Percentiles rank a stretch among this genome's conserved stretches.
Evolutionary conservation across 1,284 basidiomycete species (phyloP).

Genomic region (Pyrrhoderma noxium): DNA sequence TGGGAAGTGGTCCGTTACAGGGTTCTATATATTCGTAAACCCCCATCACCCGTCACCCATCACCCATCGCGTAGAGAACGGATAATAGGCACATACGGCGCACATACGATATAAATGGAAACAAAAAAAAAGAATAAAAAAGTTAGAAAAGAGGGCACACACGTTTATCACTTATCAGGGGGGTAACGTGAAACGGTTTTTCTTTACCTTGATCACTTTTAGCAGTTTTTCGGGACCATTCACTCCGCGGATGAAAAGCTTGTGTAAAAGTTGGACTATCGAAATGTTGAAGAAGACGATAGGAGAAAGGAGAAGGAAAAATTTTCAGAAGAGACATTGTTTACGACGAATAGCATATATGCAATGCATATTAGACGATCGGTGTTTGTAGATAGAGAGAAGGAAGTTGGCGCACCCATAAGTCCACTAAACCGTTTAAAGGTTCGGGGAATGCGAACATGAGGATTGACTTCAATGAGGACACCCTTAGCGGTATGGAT

Average conservation of each 20-base stretch:
- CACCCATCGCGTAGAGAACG: constrained; percentile 8
- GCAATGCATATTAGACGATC: background rate
- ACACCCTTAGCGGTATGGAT: constrained; percentile 97
- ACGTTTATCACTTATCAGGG: background rate
- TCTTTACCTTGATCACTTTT: constrained; percentile 81
- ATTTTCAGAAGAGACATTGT: constrained; percentile 9
- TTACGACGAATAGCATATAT: background rate
- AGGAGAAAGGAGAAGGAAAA: constrained; percentile 9
- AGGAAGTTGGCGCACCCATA: constrained; percentile 69
- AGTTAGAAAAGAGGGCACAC: background rate
- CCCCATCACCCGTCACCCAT: background rate
- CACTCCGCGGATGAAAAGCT: constrained; percentile 90
- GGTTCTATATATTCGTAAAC: constrained; percentile 56
- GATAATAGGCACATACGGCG: background rate
- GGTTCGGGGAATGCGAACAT: constrained; percentile 94
- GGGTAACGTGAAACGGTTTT: constrained; percentile 23
- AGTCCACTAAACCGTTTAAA: constrained; percentile 98
- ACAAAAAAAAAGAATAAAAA: background rate
- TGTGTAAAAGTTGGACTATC: constrained; percentile 93
- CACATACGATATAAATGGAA: constrained; percentile 16
- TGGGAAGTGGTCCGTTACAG: constrained; percentile 92
- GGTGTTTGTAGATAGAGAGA: constrained; percentile 3
- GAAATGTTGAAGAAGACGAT: background rate
- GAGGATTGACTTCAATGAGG: constrained; percentile 97
- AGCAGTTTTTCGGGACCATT: constrained; percentile 96